Conservation (phyloP, 805 yeast species). For the Wickerhamomyces strasburgensis region DNA sequence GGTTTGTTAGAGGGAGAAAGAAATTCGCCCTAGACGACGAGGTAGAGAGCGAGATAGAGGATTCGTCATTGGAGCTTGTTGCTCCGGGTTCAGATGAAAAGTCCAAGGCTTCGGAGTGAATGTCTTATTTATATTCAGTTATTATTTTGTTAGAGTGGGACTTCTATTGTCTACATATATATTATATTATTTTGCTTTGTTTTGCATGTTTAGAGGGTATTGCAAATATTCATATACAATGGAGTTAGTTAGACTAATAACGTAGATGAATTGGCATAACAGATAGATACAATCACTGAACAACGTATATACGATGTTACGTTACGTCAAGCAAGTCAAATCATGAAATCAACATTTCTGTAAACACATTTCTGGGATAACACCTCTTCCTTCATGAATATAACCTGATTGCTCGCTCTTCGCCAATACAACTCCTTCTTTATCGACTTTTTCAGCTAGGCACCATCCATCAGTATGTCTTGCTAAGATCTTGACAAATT, state of each 20-base stretch:
- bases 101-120: not conserved
- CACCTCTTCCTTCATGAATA: conserved; percentile 35
- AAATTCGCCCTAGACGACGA: conserved; percentile 27
- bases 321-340: no score
- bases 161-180: no score
- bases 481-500: conserved; percentile 30
- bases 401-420: conserved; percentile 17
- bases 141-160: no score
- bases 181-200: no score
- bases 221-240: no score
- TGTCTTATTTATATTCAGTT: no score
- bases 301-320: no score
- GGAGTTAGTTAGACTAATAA: no score
- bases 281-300: no score
- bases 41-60: not conserved
- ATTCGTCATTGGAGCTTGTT: not conserved
- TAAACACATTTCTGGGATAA: conserved; percentile 36
- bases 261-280: no score
- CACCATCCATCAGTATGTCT: conserved; percentile 43
- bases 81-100: not conserved
- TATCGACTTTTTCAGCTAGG: conserved; percentile 32
- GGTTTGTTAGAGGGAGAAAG: conserved; percentile 40
- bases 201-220: no score
- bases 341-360: not conserved
- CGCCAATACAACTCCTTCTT: conserved; percentile 17